Evolutionary conservation across 331 rosid genomes (phyloP), one percentile per base, ranked within the genome.

Genomic region (Malus hybrid): DNA sequence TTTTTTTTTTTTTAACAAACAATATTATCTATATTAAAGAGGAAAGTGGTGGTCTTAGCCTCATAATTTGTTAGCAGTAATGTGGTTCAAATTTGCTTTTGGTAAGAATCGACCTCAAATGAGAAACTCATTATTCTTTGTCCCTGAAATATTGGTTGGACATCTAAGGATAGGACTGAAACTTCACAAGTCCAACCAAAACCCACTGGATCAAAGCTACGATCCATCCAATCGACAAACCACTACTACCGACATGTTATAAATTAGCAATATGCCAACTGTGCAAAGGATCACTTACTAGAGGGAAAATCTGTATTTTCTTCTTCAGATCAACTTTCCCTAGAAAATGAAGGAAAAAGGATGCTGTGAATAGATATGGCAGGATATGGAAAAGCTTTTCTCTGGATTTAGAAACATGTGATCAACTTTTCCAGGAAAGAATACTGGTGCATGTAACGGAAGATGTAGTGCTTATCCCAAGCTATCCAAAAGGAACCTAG

Each of bases 401-500:
- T 28, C 19, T 57, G 6, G 11, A 27, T 14, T 36, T 13, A 34
- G 6, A 65, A 9, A 19, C 10, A 19, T 19, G 59, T 57, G 33
- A 56, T 50, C 56, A 50, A 50, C 56, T 50, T 50, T 50, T 50
- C 56, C 56, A 1, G 8, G 56, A 16, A 50, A 50, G 19, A 5
- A 50, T 15, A 56, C 6, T 0, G 2, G 19, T 9, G 20, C 6
- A 65, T 65, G 46, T n/a, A 9, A 11, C 56, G 65, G 52, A 67
- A 31, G 31, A 44, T 31, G 60, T 6, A 42, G 46, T 52, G 20
- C 55, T 67, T 59, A 70, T 70, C 76, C 75, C 48, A 61, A 69
- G 75, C 69, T 67, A 60, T 73, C 75, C 75, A 59, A 67, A 74
- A 60, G 56, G 83, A 74, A 67, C 75, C 62, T 31, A 8, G 6